Base-by-base conservation (phyloP, 2,329 filamentous ascomycete genomes). In the Ophiocordyceps camponoti-leonardi region DNA sequence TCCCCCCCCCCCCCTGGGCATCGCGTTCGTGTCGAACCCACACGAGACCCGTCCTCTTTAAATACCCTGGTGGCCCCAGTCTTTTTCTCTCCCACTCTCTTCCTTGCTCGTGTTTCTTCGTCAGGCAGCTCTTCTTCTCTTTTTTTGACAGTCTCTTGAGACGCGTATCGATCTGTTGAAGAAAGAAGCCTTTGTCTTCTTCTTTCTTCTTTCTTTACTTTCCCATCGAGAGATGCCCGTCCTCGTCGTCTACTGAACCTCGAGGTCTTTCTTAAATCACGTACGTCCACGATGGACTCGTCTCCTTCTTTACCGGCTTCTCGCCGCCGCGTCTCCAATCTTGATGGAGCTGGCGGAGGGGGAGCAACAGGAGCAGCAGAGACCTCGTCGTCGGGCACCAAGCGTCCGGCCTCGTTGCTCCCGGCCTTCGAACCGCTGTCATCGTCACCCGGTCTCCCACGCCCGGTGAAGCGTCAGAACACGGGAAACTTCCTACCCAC, bases 351-450 rank as follows among this genome's bases (percentile, higher is more conserved):
- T 28, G 26, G 26, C 2, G 26, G 26, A 28, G 26, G 4, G 6
- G 26, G 26, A 28, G 26, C 26, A 28, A 28, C 7, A 8, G 23
- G 23, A 26, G 23, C 23, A 28, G 26, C 26, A 18, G 31, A 65
- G 57, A 60, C 62, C 37, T 56, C 61, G 45, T 63, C 61, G 49
- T 46, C 50, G 53, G 69, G 72, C 54, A 61, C 69, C 51, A 81
- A 84, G 67, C 71, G 77, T 49, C 67, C 75, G 53, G 74, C 84
- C 26, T 75, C 79, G 47, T 68, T 90, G 46, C 76, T 92, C 23
- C 85, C 85, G 49, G 73, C 85, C 20, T 88, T 90, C 60, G 84
- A 88, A 64, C 81, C 79, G 44, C 67, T 85, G 47, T 83, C 83
- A n/a, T 86, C 83, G 20, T 86, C 84, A 13, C 83, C 83, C 2